Conservation (phyloP, 179 eudicot genomes). For the Vitellaria paradoxa region DNA sequence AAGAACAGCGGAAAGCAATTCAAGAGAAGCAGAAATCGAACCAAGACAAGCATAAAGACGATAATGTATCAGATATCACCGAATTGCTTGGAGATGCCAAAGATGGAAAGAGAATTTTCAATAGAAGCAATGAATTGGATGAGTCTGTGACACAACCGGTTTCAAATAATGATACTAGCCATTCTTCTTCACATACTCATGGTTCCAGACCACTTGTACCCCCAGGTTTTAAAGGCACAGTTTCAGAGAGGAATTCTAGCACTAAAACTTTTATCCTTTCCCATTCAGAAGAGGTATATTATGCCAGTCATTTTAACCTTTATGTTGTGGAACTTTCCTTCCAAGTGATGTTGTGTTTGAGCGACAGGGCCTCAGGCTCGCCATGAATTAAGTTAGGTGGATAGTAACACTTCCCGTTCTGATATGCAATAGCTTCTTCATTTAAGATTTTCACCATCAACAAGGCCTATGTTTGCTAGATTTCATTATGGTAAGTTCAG, state of each 20-base stretch:
- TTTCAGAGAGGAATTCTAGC: slow-evolving; percentile 54
- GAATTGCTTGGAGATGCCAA: slow-evolving; percentile 37
- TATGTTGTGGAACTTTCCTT: background rate
- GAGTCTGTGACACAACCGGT: slow-evolving; percentile 28
- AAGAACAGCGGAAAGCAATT: slow-evolving; percentile 82
- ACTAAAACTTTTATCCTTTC: slow-evolving; percentile 36
- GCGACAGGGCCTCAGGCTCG: background rate
- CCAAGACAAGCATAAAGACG: slow-evolving; percentile 50
- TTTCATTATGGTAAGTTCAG: background rate
- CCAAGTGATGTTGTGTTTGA: background rate
- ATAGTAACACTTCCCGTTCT: too few relatives aligned
- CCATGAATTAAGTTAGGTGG: background rate
- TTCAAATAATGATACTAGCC: slow-evolving; percentile 48
- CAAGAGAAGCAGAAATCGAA: slow-evolving; percentile 74
- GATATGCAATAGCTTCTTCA: background rate
- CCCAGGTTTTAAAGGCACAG: slow-evolving; percentile 76
- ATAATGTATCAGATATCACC: slow-evolving; percentile 33
- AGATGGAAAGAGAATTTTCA: slow-evolving; percentile 27
- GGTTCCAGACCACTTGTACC: slow-evolving; percentile 87
- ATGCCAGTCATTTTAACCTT: background rate
- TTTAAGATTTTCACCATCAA: background rate
- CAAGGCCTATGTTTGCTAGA: background rate
- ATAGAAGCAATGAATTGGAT: slow-evolving; percentile 33
- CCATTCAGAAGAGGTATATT: slow-evolving; percentile 47
- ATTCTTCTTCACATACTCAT: slow-evolving; percentile 48